Conservation (phyloP, 495 filamentous ascomycete species). For the Rhypophila decipiens region DNA sequence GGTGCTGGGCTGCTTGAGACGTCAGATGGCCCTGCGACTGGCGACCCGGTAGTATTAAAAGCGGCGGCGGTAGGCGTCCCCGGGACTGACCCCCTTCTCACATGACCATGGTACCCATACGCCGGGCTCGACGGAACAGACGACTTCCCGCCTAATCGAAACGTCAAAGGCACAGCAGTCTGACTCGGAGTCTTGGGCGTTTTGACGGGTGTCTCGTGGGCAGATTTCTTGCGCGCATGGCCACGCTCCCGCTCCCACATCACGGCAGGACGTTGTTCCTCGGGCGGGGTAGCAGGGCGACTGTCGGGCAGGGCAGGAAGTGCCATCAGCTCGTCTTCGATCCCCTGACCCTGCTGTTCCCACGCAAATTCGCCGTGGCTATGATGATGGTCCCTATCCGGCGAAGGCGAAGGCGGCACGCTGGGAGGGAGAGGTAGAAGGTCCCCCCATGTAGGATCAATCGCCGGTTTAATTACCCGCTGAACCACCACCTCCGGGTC, state of each 20-base stretch:
- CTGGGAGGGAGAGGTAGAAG: slow-evolving; percentile 50
- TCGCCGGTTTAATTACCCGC: slow-evolving; percentile 47
- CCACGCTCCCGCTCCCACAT: too few species aligned
- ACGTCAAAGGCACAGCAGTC: slow-evolving; percentile 45
- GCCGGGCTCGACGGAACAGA: slow-evolving; percentile 39
- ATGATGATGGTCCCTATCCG: slow-evolving; percentile 20
- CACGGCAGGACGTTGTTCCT: slow-evolving; percentile 16
- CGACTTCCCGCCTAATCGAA: slow-evolving; percentile 34
- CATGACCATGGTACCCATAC: too few species aligned
- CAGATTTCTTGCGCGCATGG: slow-evolving; percentile 34
- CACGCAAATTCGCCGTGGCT: too few species aligned
- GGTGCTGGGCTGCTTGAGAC: too few species aligned
- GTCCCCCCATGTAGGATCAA: slow-evolving; percentile 51
- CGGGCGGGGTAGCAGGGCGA: slow-evolving; percentile 40
- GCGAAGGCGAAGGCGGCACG: slow-evolving; percentile 37
- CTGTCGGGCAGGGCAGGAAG: slow-evolving; percentile 47
- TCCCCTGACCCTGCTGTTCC: too few species aligned
- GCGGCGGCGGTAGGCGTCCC: slow-evolving; percentile 27
- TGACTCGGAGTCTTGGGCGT: slow-evolving; percentile 44
- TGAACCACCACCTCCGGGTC: slow-evolving; percentile 46
- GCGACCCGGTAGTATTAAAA: slow-evolving; percentile 22
- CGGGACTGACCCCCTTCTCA: too few species aligned
- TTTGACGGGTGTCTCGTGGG: slow-evolving; percentile 35
- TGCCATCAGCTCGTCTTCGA: too few species aligned
- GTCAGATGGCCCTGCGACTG: slow-evolving; percentile 9